Percentiles rank a stretch among this genome's conserved stretches.
Evolutionary conservation across 2,329 filamentous ascomycete species (phyloP).

Genomic region (Volutella citrinella): DNA sequence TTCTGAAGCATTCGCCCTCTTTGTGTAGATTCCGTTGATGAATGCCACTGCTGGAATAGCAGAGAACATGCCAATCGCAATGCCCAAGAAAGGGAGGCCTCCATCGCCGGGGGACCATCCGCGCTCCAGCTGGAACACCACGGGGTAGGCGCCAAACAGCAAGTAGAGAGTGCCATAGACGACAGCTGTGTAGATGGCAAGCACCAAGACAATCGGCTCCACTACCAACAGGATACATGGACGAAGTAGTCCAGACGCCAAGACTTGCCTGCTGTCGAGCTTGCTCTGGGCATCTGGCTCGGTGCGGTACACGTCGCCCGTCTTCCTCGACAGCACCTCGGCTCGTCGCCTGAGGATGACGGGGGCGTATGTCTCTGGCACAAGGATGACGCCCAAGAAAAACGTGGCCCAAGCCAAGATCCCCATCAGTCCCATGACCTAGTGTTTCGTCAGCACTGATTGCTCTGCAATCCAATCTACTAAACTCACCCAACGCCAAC

Average conservation of each 20-base stretch:
- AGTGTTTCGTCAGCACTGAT: no score
- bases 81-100: conserved; percentile 62
- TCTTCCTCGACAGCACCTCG: conserved; percentile 44
- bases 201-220: conserved; percentile 64
- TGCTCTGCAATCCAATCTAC: no score
- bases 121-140: conserved; percentile 57
- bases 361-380: conserved; percentile 60
- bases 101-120: conserved; percentile 57
- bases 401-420: conserved; percentile 59
- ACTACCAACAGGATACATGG: conserved; percentile 63
- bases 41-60: conserved; percentile 50
- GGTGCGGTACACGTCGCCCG: conserved; percentile 53
- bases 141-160: conserved; percentile 52
- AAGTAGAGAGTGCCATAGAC: conserved; percentile 54
- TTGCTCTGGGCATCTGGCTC: no score
- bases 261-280: conserved; percentile 38
- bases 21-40: conserved; percentile 52
- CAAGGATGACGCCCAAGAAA: conserved; percentile 47
- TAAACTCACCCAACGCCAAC: conserved; percentile 53
- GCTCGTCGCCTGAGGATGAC: conserved; percentile 53
- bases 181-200: conserved; percentile 62
- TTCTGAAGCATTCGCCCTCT: conserved; percentile 40
- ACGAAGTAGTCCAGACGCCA: conserved; percentile 45
- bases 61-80: conserved; percentile 59
- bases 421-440: conserved; percentile 59